phyloP scores from a whole-genome alignment of 2,329 filamentous ascomycete genomes.

The Alternaria ethzedia region DNA sequence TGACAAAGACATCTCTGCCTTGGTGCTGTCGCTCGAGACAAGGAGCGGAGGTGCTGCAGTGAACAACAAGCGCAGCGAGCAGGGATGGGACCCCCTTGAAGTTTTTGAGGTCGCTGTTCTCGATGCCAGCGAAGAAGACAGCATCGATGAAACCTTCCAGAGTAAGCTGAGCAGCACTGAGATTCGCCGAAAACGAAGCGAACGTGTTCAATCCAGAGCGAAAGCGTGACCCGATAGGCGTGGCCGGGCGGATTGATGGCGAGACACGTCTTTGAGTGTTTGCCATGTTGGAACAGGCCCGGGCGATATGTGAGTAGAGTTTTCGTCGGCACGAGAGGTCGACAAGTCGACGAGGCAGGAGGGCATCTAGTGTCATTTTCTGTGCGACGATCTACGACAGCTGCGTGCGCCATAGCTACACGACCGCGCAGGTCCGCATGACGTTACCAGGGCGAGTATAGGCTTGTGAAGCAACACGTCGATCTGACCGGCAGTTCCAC shows the following conservation, averaged over 20 bases:
- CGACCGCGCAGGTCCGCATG: slow-evolving; percentile 33
- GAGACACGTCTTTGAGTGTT: slow-evolving; percentile 13
- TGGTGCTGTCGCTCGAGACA: slow-evolving; percentile 90
- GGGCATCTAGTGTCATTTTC: slow-evolving; percentile 21
- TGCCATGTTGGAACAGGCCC: slow-evolving; percentile 11
- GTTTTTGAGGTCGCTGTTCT: slow-evolving; percentile 91
- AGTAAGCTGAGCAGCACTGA: slow-evolving; percentile 92
- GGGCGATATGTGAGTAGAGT: slow-evolving; percentile 15
- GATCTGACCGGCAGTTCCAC: slow-evolving; percentile 6
- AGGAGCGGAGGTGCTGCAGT: slow-evolving; percentile 81
- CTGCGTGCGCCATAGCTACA: slow-evolving; percentile 27
- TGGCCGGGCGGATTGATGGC: neutral
- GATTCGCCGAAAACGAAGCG: slow-evolving; percentile 62
- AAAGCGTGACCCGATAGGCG: slow-evolving; percentile 25
- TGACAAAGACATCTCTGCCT: slow-evolving; percentile 75
- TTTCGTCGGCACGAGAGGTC: slow-evolving; percentile 8
- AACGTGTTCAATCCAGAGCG: slow-evolving; percentile 30
- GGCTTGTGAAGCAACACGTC: slow-evolving; percentile 18
- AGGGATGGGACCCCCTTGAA: slow-evolving; percentile 76
- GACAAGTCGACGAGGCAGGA: slow-evolving; percentile 18
- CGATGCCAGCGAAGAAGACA: slow-evolving; percentile 66
- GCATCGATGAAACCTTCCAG: slow-evolving; percentile 67
- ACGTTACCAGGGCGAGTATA: slow-evolving; percentile 23
- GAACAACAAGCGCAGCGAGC: slow-evolving; percentile 78
- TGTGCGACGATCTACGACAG: slow-evolving; percentile 33